phyloP scores from a whole-genome alignment of 192 early-diverging fungal species.

The Kappamyces sp. region DNA sequence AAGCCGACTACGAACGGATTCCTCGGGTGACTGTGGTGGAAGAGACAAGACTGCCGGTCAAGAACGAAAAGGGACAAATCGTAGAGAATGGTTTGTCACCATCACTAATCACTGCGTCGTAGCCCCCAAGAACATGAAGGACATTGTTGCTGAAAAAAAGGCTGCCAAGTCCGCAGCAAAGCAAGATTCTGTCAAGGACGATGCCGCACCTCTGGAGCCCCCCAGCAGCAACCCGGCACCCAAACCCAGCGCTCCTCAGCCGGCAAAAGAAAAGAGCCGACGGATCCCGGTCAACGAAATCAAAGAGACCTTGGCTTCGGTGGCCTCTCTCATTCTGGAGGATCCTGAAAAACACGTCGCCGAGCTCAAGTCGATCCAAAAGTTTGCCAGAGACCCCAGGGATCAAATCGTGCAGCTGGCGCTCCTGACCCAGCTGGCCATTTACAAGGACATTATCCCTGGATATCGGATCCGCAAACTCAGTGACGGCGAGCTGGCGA shows the following conservation, averaged over 20 bases:
- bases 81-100: conserved; percentile 20
- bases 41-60: conserved; percentile 62
- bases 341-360: conserved; percentile 69
- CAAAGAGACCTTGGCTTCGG: conserved; percentile 70
- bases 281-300: conserved; percentile 21
- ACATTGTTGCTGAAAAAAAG: conserved; percentile 36
- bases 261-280: conserved; percentile 18
- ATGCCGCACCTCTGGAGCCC: conserved; percentile 13
- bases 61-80: conserved; percentile 55
- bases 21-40: conserved; percentile 46
- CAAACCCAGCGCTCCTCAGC: background rate
- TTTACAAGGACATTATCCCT: conserved; percentile 93
- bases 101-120: background rate
- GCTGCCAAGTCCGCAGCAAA: conserved; percentile 42
- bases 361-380: conserved; percentile 57
- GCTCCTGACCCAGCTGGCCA: conserved; percentile 80
- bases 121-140: conserved; percentile 41
- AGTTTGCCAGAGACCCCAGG: conserved; percentile 60
- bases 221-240: conserved; percentile 9
- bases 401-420: conserved; percentile 65
- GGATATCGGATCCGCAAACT: conserved; percentile 86
- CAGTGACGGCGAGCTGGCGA: conserved; percentile 71
- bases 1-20: conserved; percentile 60
- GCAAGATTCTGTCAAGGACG: conserved; percentile 20
- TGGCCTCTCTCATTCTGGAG: conserved; percentile 72